Evolutionary conservation across 768 basidiomycete genomes (phyloP), one percentile per base, ranked within the genome.

Genomic region (Clitopilus passeckerianus): DNA sequence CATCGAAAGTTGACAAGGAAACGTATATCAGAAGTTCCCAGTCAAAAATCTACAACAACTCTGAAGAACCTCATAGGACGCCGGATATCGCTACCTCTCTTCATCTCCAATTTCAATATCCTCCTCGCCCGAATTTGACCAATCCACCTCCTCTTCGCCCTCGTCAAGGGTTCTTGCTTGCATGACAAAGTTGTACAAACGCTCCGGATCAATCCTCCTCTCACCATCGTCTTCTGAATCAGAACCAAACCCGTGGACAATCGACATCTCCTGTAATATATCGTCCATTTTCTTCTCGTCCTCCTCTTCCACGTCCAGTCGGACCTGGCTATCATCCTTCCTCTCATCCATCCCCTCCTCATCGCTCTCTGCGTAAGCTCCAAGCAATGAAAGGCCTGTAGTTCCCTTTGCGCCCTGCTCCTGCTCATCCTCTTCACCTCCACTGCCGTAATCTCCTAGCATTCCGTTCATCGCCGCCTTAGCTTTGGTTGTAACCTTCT

Each of bases 91-190:
- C 5, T 50, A 23, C 12, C 2, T 2, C 20, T 50, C 46, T 5
- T 50, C 91, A 93, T 70, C 77, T 93, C 59, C 80, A 87, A 60
- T 80, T 90, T 64, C 85, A 89, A 69, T 65, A 27, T 64, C 70
- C 5, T 67, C 74, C n/a, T 70, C 65, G 24, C 64, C 71, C 5
- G 71, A 75, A 20, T 77, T 81, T 7, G 75, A 81, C 81, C 81
- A 83, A 64, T 84, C 82, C 15, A 81, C 77, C 46, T 74, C 74
- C 8, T 80, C 80, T n/a, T 79, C 80, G 1, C 65, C 70, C 23
- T 66, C 65, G n/a, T 44, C 69, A 59, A 67, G 14, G 64, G 67
- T 5, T 66, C 71, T 9, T 23, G 71, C 74, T 53, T 77, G 70
- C 24, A 68, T 72, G 59, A 84, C 68, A 57, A 82, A 64, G 59